Evolutionary conservation across 148 eudicot species (phyloP).

Genomic region (Diospyros lotus): DNA sequence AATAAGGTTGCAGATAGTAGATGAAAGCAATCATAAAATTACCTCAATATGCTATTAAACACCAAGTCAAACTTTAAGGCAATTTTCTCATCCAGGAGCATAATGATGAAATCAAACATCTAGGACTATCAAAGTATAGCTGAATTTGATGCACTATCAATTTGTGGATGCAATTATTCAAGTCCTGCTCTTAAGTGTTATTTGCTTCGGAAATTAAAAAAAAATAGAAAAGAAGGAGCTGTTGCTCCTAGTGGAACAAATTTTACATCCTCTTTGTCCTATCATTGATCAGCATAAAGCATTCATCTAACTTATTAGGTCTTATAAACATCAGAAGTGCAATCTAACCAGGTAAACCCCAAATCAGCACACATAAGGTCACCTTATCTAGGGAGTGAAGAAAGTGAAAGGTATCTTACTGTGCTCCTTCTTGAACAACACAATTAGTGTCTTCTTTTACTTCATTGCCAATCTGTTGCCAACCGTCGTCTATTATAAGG

Average conservation of each 20-base stretch:
- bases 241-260: too few species aligned
- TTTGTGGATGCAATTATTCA: too few species aligned
- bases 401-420: slow-evolving; percentile 48
- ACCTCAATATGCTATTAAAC: background rate
- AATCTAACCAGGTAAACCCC: too few species aligned
- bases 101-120: background rate
- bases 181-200: too few species aligned
- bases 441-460: slow-evolving; percentile 29
- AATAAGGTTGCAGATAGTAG: background rate
- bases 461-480: slow-evolving; percentile 93
- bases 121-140: background rate
- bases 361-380: background rate
- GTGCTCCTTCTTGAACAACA: slow-evolving; percentile 94
- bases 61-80: background rate
- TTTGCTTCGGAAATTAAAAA: too few species aligned
- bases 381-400: background rate
- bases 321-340: too few species aligned
- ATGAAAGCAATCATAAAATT: background rate
- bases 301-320: too few species aligned
- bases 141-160: too few species aligned
- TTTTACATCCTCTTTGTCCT: too few species aligned
- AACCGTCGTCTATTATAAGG: slow-evolving; percentile 95
- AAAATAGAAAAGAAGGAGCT: too few species aligned
- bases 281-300: too few species aligned
- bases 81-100: background rate